Percentiles rank a stretch among this genome's conserved stretches.
Conservation (phyloP, 108 stramenopile genomes). For the Fistulifera pelliculosa region DNA sequence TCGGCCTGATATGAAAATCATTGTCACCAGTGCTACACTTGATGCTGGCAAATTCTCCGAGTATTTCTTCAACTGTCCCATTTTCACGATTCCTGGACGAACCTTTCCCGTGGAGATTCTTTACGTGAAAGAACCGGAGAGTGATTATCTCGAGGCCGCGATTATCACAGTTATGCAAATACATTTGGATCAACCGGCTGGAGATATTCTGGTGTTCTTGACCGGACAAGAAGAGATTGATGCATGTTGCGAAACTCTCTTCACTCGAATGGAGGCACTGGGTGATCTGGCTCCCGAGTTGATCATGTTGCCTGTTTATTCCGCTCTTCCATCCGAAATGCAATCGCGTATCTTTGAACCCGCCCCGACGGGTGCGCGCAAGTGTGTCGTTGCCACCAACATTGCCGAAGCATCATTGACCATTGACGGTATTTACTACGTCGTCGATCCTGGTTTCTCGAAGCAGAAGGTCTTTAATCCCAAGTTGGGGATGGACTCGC, state of each 20-base stretch:
- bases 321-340: constrained; percentile 95
- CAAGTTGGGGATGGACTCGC: constrained; percentile 96
- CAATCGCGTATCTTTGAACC: constrained; percentile 99
- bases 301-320: constrained; percentile 96
- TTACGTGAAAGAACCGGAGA: constrained; percentile 96
- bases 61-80: constrained; percentile 94
- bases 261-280: constrained; percentile 93
- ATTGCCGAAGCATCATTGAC: constrained; percentile 99
- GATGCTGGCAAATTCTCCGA: constrained; percentile 97
- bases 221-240: constrained; percentile 99
- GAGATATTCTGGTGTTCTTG: constrained; percentile 92
- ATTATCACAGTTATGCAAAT: constrained; percentile 98
- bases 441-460: constrained; percentile 97
- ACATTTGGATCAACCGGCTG: constrained; percentile 93
- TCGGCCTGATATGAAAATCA: constrained; percentile 87
- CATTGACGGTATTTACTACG: constrained; percentile 99
- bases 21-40: constrained; percentile 94
- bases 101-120: constrained; percentile 96
- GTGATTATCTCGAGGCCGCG: constrained; percentile 94
- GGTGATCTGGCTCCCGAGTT: constrained; percentile 94
- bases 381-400: constrained; percentile 96
- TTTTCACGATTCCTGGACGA: constrained; percentile 96
- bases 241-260: constrained; percentile 95
- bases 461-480: constrained; percentile 98
- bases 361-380: constrained; percentile 89